Evolutionary conservation across 2,329 filamentous ascomycete species (phyloP).

Genomic region (Penicillium decumbens): DNA sequence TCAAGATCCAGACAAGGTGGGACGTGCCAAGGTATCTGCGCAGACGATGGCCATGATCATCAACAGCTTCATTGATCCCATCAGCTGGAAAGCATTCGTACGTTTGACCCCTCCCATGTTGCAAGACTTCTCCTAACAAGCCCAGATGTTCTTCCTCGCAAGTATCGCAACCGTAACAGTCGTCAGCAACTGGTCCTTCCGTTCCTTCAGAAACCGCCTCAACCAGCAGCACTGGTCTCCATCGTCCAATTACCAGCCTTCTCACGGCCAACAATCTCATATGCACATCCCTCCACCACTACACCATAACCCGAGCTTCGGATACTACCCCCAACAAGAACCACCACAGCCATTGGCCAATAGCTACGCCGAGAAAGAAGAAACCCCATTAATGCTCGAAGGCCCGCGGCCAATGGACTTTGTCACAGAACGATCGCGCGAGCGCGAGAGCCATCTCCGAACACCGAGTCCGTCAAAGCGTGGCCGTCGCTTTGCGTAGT

Average conservation of each 20-base stretch:
- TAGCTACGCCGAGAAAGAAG: slow-evolving; percentile 24
- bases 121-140: slow-evolving; percentile 13
- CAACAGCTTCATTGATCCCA: slow-evolving; percentile 86
- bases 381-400: slow-evolving; percentile 30
- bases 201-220: slow-evolving; percentile 44
- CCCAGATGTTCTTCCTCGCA: slow-evolving; percentile 37
- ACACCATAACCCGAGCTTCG: slow-evolving; percentile 26
- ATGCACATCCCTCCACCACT: slow-evolving; percentile 24
- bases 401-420: slow-evolving; percentile 29
- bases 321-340: slow-evolving; percentile 23
- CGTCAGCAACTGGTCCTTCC: slow-evolving; percentile 58
- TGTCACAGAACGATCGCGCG: slow-evolving; percentile 30
- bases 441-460: slow-evolving; percentile 31
- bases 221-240: slow-evolving; percentile 29
- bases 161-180: slow-evolving; percentile 49
- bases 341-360: slow-evolving; percentile 13
- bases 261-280: slow-evolving; percentile 15
- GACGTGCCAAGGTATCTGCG: slow-evolving; percentile 73
- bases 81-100: slow-evolving; percentile 78
- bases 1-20: slow-evolving; percentile 71
- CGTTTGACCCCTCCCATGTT: slow-evolving; percentile 16
- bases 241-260: slow-evolving; percentile 19
- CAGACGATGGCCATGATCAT: slow-evolving; percentile 88
- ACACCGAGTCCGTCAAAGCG: slow-evolving; percentile 38
- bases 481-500: slow-evolving; percentile 10